Base-by-base conservation (phyloP, 106 monocot species). In the Vanilla planifolia region DNA sequence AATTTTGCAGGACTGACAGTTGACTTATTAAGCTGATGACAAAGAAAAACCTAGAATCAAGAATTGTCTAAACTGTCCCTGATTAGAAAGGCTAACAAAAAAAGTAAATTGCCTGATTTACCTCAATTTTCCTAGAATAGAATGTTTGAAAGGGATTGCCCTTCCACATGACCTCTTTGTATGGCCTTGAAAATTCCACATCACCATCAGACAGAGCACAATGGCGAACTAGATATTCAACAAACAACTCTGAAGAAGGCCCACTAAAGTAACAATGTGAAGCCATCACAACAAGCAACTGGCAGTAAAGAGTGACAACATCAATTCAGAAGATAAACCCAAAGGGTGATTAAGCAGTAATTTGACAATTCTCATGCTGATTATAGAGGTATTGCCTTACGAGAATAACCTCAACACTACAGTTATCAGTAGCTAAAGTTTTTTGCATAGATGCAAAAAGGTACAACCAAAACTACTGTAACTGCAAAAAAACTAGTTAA, bases 211-310 rank as follows among this genome's bases (percentile, higher is more conserved):
- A 75, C 73, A 87, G 74, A 39, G 96, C 84, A 75, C 87, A 91
- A 41, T 87, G 86, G 13, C 76, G 61, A 7, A 91, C 84, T 61
- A 96, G 80, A 60, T 74, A 87, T 67, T 96, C 96, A 62, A 96
- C 46, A 59, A 79, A 86, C 51, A 84, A 59, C 70, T 96, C 91
- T 4, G 75, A 78, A 63, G 86, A 65, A 60, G 75, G 51, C 34
- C 86, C 86, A 64, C 66, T 72, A 58, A 91, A 59, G 61, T 96
- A 96, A 43, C 91, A 96, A 66, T 96, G 91, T 45, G 91, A 96
- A 48, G 96, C 96, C 96, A 96, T 91, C 41, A 96, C 96, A 68
- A 96, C 76, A 58, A 96, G 79, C 58, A 96, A 73, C 96, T 96
- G 84, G 2, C 39, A 70, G 79, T 39, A 59, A 82, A 42, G 43